A percentile compares a stretch with the other conserved stretches of the same genome.
These are phyloP conservation scores for Sclerotinia sclerotiorum DNA, from an alignment of 2,329 filamentous ascomycete genomes.

Conservation along the genomic window DNA sequence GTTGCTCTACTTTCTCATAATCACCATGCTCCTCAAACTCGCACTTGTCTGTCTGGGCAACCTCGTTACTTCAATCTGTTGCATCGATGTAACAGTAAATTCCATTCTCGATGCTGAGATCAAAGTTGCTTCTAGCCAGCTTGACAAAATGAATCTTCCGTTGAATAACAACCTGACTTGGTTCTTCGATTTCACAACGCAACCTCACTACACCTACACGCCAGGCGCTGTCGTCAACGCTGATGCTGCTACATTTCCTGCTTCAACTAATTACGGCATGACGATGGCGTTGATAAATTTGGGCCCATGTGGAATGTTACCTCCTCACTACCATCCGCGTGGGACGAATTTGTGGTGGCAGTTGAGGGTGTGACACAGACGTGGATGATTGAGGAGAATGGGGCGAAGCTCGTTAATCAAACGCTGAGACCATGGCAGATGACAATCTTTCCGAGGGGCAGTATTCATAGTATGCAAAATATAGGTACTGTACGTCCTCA, in stretches of 20 bases:
- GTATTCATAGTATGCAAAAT: conserved; percentile 53
- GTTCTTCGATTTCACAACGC: conserved; percentile 50
- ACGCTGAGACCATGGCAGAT: conserved; percentile 47
- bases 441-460: conserved; percentile 51
- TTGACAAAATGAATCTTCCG: conserved; percentile 47
- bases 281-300: conserved; percentile 49
- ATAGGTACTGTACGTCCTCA: conserved; percentile 41
- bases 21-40: conserved; percentile 2
- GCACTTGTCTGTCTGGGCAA: background rate
- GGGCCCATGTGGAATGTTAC: conserved; percentile 53
- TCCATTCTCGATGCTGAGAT: conserved; percentile 44
- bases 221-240: conserved; percentile 53
- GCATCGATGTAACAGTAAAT: conserved; percentile 45
- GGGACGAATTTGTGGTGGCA: conserved; percentile 51
- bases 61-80: conserved; percentile 29
- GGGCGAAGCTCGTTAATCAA: conserved; percentile 45
- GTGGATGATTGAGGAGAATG: conserved; percentile 54
- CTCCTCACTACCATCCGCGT: conserved; percentile 51
- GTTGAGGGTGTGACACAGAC: conserved; percentile 51
- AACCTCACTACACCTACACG: conserved; percentile 45
- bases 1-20: background rate
- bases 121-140: conserved; percentile 46
- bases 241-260: conserved; percentile 52
- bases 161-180: conserved; percentile 44
- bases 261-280: conserved; percentile 48